Evolutionary conservation across 2,329 filamentous ascomycete genomes (phyloP), one percentile per base, ranked within the genome.

Genomic region (Aaosphaeria pasadenensis): DNA sequence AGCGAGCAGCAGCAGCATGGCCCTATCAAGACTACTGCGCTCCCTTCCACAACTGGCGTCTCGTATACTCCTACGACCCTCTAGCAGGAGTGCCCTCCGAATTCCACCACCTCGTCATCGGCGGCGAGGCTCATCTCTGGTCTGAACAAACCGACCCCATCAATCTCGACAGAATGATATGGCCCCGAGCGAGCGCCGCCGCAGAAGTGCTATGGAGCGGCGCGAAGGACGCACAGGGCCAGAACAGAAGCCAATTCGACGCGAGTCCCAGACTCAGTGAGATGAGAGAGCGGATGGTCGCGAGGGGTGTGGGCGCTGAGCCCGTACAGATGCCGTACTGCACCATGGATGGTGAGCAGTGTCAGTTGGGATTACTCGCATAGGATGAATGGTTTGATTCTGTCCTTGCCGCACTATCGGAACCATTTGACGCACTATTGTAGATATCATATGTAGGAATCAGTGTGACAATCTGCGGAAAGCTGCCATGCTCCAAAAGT

Each of bases 171-270:
- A 74, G 74, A 33, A 83, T 88, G 68, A 72, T 92, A 6, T 95
- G 89, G 90, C 89, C 90, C 6, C 79, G 90, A 5, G 83, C 82
- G 1, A 81, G 80, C 44, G 89, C 88, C 0, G 87, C 85, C 0
- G 88, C 81, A 29, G 90, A 95, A 72, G 83, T 91, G 1, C 77
- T 92, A 42, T 95, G 90, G 90, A 88, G 83, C 38, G 89, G 89
- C 28, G 73, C 77, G 3, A 79, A 80, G 50, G 87, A 91, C 62
- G 78, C 74, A 2, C 66, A 75, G 11, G 87, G 88, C 2, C 71
- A 80, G 63, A 90, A 90, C 69, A 76, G 89, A 45, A 87, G 82
- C 52, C 86, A 89, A 73, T 73, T 88, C 49, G 81, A 84, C 35
- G 88, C 87, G 7, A 79, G 79, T 39, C 86, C 86, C 9, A 74